Evolutionary conservation across 2,329 filamentous ascomycete genomes (phyloP), one percentile per base, ranked within the genome.

Genomic region (Arthrocladium fulminans): DNA sequence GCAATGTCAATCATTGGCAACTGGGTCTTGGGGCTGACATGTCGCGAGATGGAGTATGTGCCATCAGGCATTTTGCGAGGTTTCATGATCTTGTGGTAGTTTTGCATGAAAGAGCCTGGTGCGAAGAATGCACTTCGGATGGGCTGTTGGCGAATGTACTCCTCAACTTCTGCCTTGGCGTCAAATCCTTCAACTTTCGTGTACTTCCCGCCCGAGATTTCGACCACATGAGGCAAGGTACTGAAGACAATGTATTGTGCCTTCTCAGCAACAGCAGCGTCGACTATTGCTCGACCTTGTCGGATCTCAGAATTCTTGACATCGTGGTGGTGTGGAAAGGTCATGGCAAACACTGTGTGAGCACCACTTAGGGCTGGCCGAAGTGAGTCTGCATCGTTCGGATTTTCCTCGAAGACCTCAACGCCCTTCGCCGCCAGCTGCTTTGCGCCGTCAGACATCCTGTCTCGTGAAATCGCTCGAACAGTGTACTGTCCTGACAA

Each of bases 51-150:
- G 3, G 51, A 53, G 43, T 60, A 67, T 0, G 46, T 59, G 13
- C 61, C 63, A 49, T 63, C 59, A 2, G 53, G 53, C n/a, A 45
- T 54, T 27, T 49, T 47, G 12, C 50, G 41, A 8, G 62, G 61
- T 2, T 49, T 46, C 51, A 64, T 54, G 1, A 52, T 45, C 1
- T 19, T 19, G 24, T 47, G 40, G 13, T 73, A 61, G 58, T 78
- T 79, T 55, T 70, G 60, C 74, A 79, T 79, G 57, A 78, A 82
- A 44, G 66, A 66, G 0, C 67, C 77, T 0, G 75, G 71, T n/a
- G 72, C 61, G 57, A 76, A 72, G 58, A 79, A 80, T 0, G 76
- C 71, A 9, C 66, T 68, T 1, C 71, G 69, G 2, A 81, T 61
- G 0, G 68, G 69, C 2, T 73, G 62, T 0, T 56, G 48, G 15